Conservation (phyloP, 2,329 filamentous ascomycete species). For the Cadophora luteo-olivacea region DNA sequence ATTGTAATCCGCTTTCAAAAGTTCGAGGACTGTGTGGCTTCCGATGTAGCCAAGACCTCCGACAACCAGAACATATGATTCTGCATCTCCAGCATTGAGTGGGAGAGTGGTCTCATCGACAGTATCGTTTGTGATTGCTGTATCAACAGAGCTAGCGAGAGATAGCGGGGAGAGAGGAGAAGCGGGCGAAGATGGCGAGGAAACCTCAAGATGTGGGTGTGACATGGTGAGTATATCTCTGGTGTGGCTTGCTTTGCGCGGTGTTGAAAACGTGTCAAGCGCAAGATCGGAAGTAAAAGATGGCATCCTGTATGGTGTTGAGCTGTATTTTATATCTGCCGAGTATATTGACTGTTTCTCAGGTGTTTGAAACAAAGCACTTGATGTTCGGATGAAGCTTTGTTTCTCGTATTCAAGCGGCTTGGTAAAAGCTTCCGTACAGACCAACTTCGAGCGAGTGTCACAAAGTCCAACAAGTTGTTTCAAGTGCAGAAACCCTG, state of each 20-base stretch:
- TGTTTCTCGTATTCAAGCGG: slow-evolving; percentile 6
- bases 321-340: background rate
- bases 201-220: slow-evolving; percentile 4
- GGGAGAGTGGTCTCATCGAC: background rate
- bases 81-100: background rate
- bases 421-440: slow-evolving; percentile 10
- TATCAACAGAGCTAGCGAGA: background rate
- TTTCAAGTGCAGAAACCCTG: slow-evolving; percentile 12
- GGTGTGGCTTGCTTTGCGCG: background rate
- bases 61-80: slow-evolving; percentile 46
- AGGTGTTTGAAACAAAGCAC: background rate
- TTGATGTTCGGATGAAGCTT: background rate
- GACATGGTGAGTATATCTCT: slow-evolving; percentile 9
- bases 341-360: background rate
- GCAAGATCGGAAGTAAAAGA: slow-evolving; percentile 4
- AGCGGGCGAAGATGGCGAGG: background rate
- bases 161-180: background rate
- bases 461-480: background rate
- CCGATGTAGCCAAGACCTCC: slow-evolving; percentile 56
- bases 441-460: background rate
- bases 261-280: background rate
- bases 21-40: slow-evolving; percentile 54
- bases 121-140: slow-evolving; percentile 1
- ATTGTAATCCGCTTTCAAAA: slow-evolving; percentile 54
- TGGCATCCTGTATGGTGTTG: background rate